Conservation (phyloP, 2,329 filamentous ascomycete genomes). For the Corinectria fuckeliana region DNA sequence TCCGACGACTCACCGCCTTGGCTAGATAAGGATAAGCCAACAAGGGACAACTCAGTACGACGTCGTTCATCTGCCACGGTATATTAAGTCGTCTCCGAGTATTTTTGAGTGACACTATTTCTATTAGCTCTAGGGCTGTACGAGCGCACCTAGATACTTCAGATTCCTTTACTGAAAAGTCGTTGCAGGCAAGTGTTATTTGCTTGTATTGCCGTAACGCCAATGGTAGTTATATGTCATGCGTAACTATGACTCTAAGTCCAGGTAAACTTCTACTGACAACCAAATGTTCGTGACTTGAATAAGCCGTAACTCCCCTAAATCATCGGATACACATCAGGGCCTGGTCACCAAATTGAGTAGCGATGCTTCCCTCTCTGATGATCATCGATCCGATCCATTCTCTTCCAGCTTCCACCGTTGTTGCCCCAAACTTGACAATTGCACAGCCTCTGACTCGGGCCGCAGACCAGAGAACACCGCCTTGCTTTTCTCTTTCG, state of each 20-base stretch:
- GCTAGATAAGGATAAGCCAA: slow-evolving; percentile 6
- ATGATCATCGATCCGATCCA: slow-evolving; percentile 82
- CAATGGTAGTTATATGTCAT: neutral
- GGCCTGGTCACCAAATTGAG: slow-evolving; percentile 80
- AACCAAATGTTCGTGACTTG: neutral
- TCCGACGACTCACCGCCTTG: slow-evolving; percentile 25
- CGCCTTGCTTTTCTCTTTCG: slow-evolving; percentile 61
- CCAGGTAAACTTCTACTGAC: neutral
- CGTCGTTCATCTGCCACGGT: neutral
- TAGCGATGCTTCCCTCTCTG: slow-evolving; percentile 74
- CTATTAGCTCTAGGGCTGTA: neutral
- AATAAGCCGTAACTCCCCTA: neutral
- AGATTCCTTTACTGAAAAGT: neutral
- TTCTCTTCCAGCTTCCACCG: slow-evolving; percentile 78
- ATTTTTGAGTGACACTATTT: neutral
- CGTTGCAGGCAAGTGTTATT: neutral
- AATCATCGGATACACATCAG: slow-evolving; percentile 73
- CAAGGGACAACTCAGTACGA: neutral
- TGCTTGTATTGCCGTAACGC: neutral
- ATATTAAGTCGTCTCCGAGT: neutral
- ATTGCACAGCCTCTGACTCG: slow-evolving; percentile 82
- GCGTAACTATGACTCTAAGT: neutral
- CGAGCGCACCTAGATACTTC: too few species aligned
- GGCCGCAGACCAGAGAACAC: slow-evolving; percentile 83
- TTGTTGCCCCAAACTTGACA: slow-evolving; percentile 86